phyloP scores from a whole-genome alignment of 2,329 filamentous ascomycete genomes.

The Hirsutella rhossiliensis region DNA sequence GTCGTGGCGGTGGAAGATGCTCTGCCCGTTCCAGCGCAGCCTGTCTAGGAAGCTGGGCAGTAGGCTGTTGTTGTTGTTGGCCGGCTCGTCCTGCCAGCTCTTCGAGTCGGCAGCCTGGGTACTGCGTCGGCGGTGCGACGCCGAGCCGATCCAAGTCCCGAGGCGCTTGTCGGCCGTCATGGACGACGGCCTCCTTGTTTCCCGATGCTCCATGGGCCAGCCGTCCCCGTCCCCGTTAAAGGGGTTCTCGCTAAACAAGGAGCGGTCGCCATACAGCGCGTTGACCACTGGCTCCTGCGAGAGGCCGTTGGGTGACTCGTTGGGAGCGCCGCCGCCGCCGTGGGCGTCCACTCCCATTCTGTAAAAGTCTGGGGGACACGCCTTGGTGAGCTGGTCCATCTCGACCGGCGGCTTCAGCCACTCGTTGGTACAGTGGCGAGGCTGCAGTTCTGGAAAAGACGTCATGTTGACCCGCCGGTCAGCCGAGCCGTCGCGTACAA shows the following conservation, averaged over 20 bases:
- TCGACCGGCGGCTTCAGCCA: conserved; percentile 14
- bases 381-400: conserved; percentile 6
- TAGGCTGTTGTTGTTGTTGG: conserved; percentile 4
- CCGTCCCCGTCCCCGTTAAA: conserved; percentile 4
- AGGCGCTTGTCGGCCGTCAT: conserved; percentile 7
- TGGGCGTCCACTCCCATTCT: conserved; percentile 19
- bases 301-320: conserved; percentile 2
- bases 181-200: conserved; percentile 1
- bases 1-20: conserved; percentile 10
- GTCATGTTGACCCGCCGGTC: conserved; percentile 15
- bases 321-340: conserved; percentile 5
- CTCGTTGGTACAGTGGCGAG: conserved; percentile 19
- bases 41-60: conserved; percentile 15
- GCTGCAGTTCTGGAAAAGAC: conserved; percentile 20
- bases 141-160: conserved; percentile 11
- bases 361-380: conserved; percentile 10
- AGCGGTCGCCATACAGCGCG: conserved; percentile 5
- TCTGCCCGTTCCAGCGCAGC: conserved; percentile 15
- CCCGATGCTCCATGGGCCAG: not conserved
- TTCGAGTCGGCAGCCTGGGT: conserved; percentile 6
- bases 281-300: conserved; percentile 6
- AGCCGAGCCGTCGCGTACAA: not conserved
- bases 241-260: conserved; percentile 12
- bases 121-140: conserved; percentile 14
- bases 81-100: conserved; percentile 2